A percentile compares a stretch with the other conserved stretches of the same genome.
phyloP scores from a whole-genome alignment of 2,329 filamentous ascomycete genomes.

The Thelonectria olida region DNA sequence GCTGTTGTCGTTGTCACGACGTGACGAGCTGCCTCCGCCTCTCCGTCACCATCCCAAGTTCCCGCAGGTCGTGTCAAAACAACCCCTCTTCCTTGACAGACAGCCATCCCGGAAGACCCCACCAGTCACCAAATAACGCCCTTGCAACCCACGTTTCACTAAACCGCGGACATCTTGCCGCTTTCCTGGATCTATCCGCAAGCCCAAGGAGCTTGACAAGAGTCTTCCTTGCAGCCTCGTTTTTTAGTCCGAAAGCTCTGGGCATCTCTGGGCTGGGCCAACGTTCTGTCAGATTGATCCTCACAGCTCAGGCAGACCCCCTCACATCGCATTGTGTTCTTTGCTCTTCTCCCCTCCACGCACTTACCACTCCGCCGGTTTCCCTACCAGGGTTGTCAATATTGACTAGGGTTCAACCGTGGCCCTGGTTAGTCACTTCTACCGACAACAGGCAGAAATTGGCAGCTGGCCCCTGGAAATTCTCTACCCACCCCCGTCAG shows the following conservation, averaged over 20 bases:
- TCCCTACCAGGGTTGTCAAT: slow-evolving; percentile 24
- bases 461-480: slow-evolving; percentile 25
- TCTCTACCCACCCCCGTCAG: slow-evolving; percentile 17
- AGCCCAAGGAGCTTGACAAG: slow-evolving; percentile 20
- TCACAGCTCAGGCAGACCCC: slow-evolving; percentile 6
- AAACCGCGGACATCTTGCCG: slow-evolving; percentile 27
- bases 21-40: slow-evolving; percentile 32
- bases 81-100: slow-evolving; percentile 35
- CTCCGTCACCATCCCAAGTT: slow-evolving; percentile 29
- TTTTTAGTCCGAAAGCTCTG: slow-evolving; percentile 10
- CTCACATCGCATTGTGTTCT: not conserved
- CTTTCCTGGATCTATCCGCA: slow-evolving; percentile 30
- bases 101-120: slow-evolving; percentile 29
- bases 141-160: slow-evolving; percentile 35
- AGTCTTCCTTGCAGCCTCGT: slow-evolving; percentile 11
- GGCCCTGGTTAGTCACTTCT: slow-evolving; percentile 27
- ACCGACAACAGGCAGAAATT: slow-evolving; percentile 25
- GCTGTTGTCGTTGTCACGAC: slow-evolving; percentile 22
- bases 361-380: slow-evolving; percentile 30
- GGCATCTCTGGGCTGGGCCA: slow-evolving; percentile 12
- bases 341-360: slow-evolving; percentile 9
- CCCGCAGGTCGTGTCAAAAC: slow-evolving; percentile 22
- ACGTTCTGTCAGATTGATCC: slow-evolving; percentile 14
- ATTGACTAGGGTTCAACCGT: slow-evolving; percentile 22
- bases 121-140: slow-evolving; percentile 27